Conservation (phyloP, 306 rosid genomes). For the Lotus japonicus region DNA sequence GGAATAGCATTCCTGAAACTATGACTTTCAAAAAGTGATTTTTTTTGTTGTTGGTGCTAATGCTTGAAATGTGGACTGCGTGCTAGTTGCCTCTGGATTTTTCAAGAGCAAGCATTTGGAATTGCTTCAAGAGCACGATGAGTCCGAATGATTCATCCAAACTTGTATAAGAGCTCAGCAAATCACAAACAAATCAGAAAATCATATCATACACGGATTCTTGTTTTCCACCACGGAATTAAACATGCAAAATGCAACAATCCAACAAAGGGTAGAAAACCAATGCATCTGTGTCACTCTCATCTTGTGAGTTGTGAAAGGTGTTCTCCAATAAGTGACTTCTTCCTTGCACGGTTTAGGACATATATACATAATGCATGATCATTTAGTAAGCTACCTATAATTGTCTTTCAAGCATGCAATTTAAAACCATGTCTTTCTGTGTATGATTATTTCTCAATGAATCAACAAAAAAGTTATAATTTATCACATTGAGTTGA, state of each 20-base stretch:
- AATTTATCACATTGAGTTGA: no score
- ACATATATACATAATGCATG: conserved; percentile 19
- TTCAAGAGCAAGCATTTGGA: conserved; percentile 28
- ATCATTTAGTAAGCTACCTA: background rate
- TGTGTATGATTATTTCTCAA: no score
- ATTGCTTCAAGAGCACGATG: conserved; percentile 36
- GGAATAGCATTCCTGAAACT: conserved; percentile 36
- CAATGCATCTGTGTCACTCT: conserved; percentile 8
- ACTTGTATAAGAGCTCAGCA: conserved; percentile 16
- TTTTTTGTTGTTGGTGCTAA: conserved; percentile 11
- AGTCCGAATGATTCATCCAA: conserved; percentile 26
- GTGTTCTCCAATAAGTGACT: conserved; percentile 11
- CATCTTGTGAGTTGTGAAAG: conserved; percentile 23
- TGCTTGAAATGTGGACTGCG: background rate
- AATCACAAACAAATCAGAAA: conserved; percentile 3
- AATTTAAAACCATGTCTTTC: background rate
- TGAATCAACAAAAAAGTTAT: no score
- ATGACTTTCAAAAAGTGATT: conserved; percentile 23
- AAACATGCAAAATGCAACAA: conserved; percentile 21
- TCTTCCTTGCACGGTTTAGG: conserved; percentile 16
- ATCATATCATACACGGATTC: conserved; percentile 13
- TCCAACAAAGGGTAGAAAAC: background rate
- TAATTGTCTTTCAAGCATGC: conserved; percentile 4
- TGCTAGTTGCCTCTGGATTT: conserved; percentile 20
- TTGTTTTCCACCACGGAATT: background rate